Conservation (phyloP, 2,329 filamentous ascomycete species). For the Phoma sp. region DNA sequence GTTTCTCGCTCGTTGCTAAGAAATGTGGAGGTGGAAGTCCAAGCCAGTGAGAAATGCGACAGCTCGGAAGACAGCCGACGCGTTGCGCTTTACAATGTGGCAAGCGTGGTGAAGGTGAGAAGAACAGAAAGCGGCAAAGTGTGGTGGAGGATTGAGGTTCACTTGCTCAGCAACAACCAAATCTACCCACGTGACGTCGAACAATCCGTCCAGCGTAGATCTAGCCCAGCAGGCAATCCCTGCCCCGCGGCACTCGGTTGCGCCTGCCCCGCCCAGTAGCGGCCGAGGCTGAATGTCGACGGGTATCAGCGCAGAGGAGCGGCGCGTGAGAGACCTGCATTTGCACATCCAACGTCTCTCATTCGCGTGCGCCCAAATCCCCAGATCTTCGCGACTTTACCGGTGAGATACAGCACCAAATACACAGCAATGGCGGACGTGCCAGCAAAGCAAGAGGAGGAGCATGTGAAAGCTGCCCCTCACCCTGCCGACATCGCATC, state of each 20-base stretch:
- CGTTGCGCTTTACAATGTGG: constrained; percentile 13
- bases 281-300: constrained; percentile 35
- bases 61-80: background rate
- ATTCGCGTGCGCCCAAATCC: background rate
- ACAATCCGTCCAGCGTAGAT: constrained; percentile 21
- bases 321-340: constrained; percentile 17
- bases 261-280: constrained; percentile 12
- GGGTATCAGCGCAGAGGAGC: constrained; percentile 7
- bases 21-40: background rate
- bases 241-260: constrained; percentile 12
- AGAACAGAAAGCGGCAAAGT: constrained; percentile 2
- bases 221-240: constrained; percentile 15
- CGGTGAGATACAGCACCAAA: background rate
- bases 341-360: background rate
- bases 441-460: constrained; percentile 23
- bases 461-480: constrained; percentile 24
- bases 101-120: constrained; percentile 26
- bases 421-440: constrained; percentile 32
- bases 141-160: constrained; percentile 23
- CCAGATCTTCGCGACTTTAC: background rate
- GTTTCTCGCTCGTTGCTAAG: background rate
- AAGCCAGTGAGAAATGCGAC: background rate
- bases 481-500: constrained; percentile 61
- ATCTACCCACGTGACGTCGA: constrained; percentile 29
- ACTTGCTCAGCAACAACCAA: constrained; percentile 12